Evolutionary conservation across 495 filamentous ascomycete genomes (phyloP), one percentile per base, ranked within the genome.

Genomic region (Daldinia loculata): DNA sequence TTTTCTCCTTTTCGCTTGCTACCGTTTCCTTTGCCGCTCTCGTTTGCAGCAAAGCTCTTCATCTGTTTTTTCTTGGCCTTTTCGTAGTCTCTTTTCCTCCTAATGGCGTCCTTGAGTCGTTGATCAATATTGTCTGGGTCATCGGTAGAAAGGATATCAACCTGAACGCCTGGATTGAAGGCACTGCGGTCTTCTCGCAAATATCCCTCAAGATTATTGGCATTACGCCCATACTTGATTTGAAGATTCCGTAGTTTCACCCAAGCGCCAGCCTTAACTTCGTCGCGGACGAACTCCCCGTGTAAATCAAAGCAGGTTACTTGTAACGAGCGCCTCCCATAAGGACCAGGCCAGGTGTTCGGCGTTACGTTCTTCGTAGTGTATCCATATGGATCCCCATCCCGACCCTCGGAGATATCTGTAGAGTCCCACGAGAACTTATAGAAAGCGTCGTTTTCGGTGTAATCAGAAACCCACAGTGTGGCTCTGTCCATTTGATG

Each of bases 391-490:
- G 75, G 76, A 32, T 82, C 79, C 22, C 61, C 70, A 34, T 73
- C 58, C 29, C 70, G 74, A 5, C 77, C 81, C 57, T 80, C 74
- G 36, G 78, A 69, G 27, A 78, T 75, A 9, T 78, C 74, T 11
- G 75, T 70, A 19, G 76, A 80, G 15, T 82, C 80, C 66, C 83
- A 85, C 22, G 80, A 82, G 56, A 89, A 88, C 34, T 89, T 78
- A 50, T 84, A 87, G 22, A 98, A 86, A 32, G 71, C 62, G 0
- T 78, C 70, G 66, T 96, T 91, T 26, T 84, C 75, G 8, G 94
- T 97, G 78, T 97, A 99, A 77, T 99, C 95, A 0, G 92, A 94
- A 17, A 97, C 76, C 77, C 94, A 93, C 0, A 99, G 48, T 1
- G 90, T 87, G 19, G 85, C 76, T 60, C 77, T 85, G 17, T 83